Conservation (phyloP, 345 rosid genomes). For the Rhizophora mangle region DNA sequence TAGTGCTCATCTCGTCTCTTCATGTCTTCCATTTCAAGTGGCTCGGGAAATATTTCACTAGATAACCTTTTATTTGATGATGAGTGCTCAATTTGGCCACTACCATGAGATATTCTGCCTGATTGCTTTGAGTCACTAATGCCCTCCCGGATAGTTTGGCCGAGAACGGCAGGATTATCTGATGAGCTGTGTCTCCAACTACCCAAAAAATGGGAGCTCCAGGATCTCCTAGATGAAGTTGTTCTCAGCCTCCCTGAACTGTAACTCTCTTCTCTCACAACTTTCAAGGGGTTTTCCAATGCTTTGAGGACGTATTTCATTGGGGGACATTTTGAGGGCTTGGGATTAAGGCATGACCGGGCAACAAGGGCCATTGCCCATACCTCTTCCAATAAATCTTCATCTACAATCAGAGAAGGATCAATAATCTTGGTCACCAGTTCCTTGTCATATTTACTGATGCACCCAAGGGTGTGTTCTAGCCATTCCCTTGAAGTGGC, state of each 20-base stretch:
- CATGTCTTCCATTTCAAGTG: slow-evolving; percentile 48
- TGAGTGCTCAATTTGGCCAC: slow-evolving; percentile 50
- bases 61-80: slow-evolving; percentile 74
- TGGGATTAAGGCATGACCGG: slow-evolving; percentile 86
- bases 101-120: slow-evolving; percentile 44
- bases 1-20: slow-evolving; percentile 38
- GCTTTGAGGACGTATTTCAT: slow-evolving; percentile 89
- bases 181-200: slow-evolving; percentile 94
- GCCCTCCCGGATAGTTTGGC: slow-evolving; percentile 32
- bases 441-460: slow-evolving; percentile 80
- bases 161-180: slow-evolving; percentile 24
- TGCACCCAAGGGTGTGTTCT: slow-evolving; percentile 65
- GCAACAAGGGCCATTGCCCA: slow-evolving; percentile 99
- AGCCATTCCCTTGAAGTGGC: slow-evolving; percentile 53
- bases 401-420: slow-evolving; percentile 77
- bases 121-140: slow-evolving; percentile 57
- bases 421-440: slow-evolving; percentile 80
- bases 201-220: slow-evolving; percentile 91
- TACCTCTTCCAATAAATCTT: slow-evolving; percentile 91
- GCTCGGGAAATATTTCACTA: slow-evolving; percentile 83
- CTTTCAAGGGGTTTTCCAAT: slow-evolving; percentile 80
- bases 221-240: slow-evolving; percentile 82
- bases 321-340: slow-evolving; percentile 76
- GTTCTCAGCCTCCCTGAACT: slow-evolving; percentile 73
- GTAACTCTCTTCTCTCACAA: slow-evolving; percentile 72